Conservation (phyloP, 192 early-diverging fungal species). For the Coemansia sp. region DNA sequence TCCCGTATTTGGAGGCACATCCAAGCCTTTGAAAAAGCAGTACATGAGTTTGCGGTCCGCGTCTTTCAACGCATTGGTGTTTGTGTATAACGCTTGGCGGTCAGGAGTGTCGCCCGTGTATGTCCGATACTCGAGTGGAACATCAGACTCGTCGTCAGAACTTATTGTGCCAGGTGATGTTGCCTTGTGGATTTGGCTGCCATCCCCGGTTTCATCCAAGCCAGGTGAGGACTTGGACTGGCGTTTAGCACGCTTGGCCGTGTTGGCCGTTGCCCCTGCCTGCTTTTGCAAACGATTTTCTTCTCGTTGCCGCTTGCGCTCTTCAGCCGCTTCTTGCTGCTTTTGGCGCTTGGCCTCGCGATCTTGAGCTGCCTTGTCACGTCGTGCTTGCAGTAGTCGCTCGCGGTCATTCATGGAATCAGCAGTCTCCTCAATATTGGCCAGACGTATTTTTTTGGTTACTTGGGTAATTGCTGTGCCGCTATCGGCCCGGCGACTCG, state of each 20-base stretch:
- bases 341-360: conserved; percentile 31
- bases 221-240: not conserved
- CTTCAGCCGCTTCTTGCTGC: conserved; percentile 24
- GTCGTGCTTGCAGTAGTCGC: conserved; percentile 15
- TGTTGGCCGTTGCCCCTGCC: conserved; percentile 7
- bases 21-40: conserved; percentile 40
- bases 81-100: conserved; percentile 27
- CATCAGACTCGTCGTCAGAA: conserved; percentile 12
- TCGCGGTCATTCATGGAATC: conserved; percentile 30
- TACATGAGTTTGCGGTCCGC: conserved; percentile 39
- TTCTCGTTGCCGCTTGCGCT: conserved; percentile 35
- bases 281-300: conserved; percentile 19
- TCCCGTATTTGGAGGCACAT: conserved; percentile 17
- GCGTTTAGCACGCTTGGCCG: conserved; percentile 10
- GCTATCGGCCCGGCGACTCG: not conserved
- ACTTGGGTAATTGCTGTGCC: conserved; percentile 4
- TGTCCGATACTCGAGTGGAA: conserved; percentile 33
- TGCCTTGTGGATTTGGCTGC: not conserved
- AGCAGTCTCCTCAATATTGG: conserved; percentile 21
- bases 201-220: not conserved
- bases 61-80: conserved; percentile 37
- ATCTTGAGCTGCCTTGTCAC: conserved; percentile 21
- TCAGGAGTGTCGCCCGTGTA: conserved; percentile 27
- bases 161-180: not conserved
- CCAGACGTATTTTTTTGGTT: conserved; percentile 29